phyloP scores from a whole-genome alignment of 2,329 filamentous ascomycete species.

The Cladophialophora psammophila region DNA sequence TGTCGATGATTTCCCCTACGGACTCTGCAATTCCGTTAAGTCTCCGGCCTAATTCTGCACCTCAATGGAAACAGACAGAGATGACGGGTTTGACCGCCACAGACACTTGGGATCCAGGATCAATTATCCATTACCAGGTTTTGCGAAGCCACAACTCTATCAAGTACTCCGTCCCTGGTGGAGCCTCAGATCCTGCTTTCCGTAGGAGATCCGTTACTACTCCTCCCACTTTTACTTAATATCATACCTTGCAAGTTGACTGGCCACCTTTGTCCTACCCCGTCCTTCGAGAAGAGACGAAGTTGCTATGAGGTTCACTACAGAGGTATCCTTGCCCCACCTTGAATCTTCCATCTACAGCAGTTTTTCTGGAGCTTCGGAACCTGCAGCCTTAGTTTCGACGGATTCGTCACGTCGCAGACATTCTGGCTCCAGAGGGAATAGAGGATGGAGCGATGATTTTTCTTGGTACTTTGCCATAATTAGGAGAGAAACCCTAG shows the following conservation, averaged over 20 bases:
- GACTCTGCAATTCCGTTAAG: background rate
- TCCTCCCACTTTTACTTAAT: constrained; percentile 9
- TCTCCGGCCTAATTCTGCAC: constrained; percentile 12
- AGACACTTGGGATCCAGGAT: constrained; percentile 8
- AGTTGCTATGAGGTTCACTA: background rate
- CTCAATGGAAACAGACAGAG: constrained; percentile 9
- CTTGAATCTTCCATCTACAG: constrained; percentile 5
- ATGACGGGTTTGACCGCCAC: constrained; percentile 11
- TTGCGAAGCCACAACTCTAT: background rate
- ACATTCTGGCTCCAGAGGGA: background rate
- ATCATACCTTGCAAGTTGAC: background rate
- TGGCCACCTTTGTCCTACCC: background rate
- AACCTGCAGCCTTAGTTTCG: constrained; percentile 3
- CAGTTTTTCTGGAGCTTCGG: background rate
- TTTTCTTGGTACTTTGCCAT: background rate
- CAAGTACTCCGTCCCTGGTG: constrained; percentile 1
- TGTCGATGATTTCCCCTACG: constrained; percentile 1
- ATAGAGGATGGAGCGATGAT: background rate
- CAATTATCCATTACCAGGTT: background rate
- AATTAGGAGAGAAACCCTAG: background rate
- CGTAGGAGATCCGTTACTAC: constrained; percentile 1
- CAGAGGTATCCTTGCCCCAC: constrained; percentile 1
- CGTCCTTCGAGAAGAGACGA: constrained; percentile 8
- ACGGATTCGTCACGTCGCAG: constrained; percentile 9
- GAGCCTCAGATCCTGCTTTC: constrained; percentile 5